These are phyloP conservation scores for Borovskyia barvae DNA, from an alignment of 208 protist genomes.

Conservation along the genomic window DNA sequence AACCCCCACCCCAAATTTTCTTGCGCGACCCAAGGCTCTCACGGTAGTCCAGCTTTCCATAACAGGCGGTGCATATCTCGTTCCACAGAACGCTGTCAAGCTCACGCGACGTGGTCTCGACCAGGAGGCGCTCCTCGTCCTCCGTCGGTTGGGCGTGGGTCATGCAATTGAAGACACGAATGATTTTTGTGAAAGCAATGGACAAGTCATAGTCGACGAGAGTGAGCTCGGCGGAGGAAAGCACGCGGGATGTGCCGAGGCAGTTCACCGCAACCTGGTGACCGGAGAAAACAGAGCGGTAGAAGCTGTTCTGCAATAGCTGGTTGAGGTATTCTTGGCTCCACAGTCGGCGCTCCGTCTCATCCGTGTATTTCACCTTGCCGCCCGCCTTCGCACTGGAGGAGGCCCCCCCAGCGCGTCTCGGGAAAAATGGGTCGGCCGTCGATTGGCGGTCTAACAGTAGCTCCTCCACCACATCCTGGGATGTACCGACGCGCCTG, in stretches of 20 bases:
- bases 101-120: constrained; percentile 38
- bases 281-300: constrained; percentile 56
- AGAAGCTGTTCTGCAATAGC: constrained; percentile 53
- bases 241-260: constrained; percentile 44
- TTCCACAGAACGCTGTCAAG: constrained; percentile 50
- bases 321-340: constrained; percentile 40
- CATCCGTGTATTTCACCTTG: not conserved
- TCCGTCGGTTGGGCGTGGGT: constrained; percentile 46
- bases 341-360: constrained; percentile 12
- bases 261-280: constrained; percentile 70
- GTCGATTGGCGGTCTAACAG: not conserved
- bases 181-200: constrained; percentile 60
- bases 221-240: constrained; percentile 27
- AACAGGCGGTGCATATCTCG: constrained; percentile 64
- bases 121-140: constrained; percentile 52
- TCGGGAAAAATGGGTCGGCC: not conserved
- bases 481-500: not conserved
- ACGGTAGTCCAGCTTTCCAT: constrained; percentile 19
- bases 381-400: no score
- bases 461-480: constrained; percentile 7
- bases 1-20: no score
- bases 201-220: constrained; percentile 58
- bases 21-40: no score
- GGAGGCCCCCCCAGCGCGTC: not conserved
- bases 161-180: constrained; percentile 72